Evolutionary conservation across 2,329 filamentous ascomycete genomes (phyloP).

Genomic region (Ilyonectria sp.): DNA sequence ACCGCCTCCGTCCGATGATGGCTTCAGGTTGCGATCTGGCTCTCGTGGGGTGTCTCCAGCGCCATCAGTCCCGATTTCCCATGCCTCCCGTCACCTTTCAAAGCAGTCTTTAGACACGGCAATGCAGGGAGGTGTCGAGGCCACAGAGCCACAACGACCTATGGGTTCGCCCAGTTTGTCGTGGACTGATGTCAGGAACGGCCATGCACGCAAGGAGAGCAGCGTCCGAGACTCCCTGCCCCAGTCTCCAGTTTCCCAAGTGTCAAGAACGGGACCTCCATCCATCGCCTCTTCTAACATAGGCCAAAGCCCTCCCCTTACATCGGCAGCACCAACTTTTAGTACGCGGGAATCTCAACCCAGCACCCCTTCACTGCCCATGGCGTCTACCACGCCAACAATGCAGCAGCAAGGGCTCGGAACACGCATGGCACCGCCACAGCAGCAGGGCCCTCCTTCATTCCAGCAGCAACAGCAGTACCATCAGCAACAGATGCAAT

Average conservation of each 20-base stretch:
- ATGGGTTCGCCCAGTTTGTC: constrained; percentile 38
- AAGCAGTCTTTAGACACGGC: constrained; percentile 43
- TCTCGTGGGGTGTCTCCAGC: constrained; percentile 36
- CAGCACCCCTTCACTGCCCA: constrained; percentile 33
- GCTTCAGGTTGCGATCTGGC: constrained; percentile 35
- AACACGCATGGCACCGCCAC: constrained; percentile 30
- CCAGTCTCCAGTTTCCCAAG: constrained; percentile 44
- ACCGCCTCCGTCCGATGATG: constrained; percentile 22
- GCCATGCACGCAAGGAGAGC: constrained; percentile 27
- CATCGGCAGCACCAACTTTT: constrained; percentile 27
- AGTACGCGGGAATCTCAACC: constrained; percentile 36
- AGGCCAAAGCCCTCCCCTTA: constrained; percentile 44
- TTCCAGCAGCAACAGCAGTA: constrained; percentile 22
- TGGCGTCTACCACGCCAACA: constrained; percentile 33
- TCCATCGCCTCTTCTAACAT: constrained; percentile 45
- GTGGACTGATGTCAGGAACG: constrained; percentile 29
- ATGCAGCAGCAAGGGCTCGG: constrained; percentile 34
- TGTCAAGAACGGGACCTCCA: constrained; percentile 41
- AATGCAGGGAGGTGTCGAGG: constrained; percentile 26
- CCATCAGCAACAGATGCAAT: constrained; percentile 2
- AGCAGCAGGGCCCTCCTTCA: constrained; percentile 27
- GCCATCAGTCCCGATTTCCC: constrained; percentile 33
- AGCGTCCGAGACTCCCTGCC: constrained; percentile 36
- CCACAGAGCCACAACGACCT: constrained; percentile 31
- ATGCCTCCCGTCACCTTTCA: constrained; percentile 36